Percentiles rank a stretch among this genome's conserved stretches.
phyloP scores from a whole-genome alignment of 2,329 filamentous ascomycete genomes.

The Fusarium foetens region DNA sequence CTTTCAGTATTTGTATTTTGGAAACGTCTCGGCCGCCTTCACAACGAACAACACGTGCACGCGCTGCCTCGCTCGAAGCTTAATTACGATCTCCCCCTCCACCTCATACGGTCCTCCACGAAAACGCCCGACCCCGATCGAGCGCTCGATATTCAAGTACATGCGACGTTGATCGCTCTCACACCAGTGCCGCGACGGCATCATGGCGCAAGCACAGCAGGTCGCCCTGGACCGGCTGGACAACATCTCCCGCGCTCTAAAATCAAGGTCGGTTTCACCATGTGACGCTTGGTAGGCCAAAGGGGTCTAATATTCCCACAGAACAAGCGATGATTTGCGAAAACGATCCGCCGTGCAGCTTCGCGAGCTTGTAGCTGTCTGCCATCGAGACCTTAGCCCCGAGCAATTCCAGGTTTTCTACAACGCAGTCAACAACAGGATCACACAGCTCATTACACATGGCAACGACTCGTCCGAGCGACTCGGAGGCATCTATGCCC shows the following conservation, averaged over 20 bases:
- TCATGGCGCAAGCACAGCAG: constrained; percentile 59
- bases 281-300: not conserved
- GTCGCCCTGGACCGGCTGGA: constrained; percentile 67
- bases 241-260: constrained; percentile 63
- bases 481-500: constrained; percentile 89
- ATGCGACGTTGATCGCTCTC: constrained; percentile 44
- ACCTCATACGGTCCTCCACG: constrained; percentile 6
- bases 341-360: constrained; percentile 65
- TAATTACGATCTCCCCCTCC: constrained; percentile 12
- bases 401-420: constrained; percentile 77
- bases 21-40: not conserved
- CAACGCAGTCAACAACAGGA: constrained; percentile 65
- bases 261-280: constrained; percentile 59
- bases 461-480: constrained; percentile 88
- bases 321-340: constrained; percentile 59
- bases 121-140: constrained; percentile 5
- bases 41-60: constrained; percentile 21
- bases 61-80: constrained; percentile 27
- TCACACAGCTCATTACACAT: constrained; percentile 78
- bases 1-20: not conserved
- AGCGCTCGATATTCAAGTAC: constrained; percentile 33
- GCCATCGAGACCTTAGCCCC: constrained; percentile 76
- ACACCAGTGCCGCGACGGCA: constrained; percentile 43
- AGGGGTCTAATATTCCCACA: constrained; percentile 38
- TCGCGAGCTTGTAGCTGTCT: constrained; percentile 64